Evolutionary conservation across 2,329 filamentous ascomycete genomes (phyloP).

Genomic region (Ophiosphaerella herpotricha): DNA sequence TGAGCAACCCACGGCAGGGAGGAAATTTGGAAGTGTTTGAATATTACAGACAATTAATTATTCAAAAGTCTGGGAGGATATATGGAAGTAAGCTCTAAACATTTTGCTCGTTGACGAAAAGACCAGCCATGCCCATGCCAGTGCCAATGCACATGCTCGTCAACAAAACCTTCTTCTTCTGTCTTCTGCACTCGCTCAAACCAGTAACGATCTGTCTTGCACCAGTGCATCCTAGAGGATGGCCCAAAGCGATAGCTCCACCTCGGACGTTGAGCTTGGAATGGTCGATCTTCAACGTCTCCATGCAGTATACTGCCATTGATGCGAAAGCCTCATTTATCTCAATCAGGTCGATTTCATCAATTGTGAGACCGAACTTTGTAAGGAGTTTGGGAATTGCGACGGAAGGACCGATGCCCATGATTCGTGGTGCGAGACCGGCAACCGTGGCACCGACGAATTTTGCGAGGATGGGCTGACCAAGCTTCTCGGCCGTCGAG

Average conservation of each 20-base stretch:
- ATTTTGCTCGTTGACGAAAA: conserved; percentile 67
- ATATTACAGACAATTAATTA: not conserved
- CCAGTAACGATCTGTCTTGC: conserved; percentile 86
- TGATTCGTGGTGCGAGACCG: conserved; percentile 88
- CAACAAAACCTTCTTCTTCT: conserved; percentile 87
- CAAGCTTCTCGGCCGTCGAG: conserved; percentile 81
- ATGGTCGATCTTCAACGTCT: conserved; percentile 68
- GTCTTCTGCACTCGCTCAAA: conserved; percentile 79
- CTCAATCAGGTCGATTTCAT: conserved; percentile 88
- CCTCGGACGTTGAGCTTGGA: conserved; percentile 81
- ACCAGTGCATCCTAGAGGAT: conserved; percentile 80
- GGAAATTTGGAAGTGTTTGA: not conserved
- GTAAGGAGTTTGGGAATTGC: conserved; percentile 79
- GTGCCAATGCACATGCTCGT: conserved; percentile 87
- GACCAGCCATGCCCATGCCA: conserved; percentile 68
- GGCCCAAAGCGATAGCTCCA: conserved; percentile 81
- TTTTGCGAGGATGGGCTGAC: conserved; percentile 91
- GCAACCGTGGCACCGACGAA: conserved; percentile 91
- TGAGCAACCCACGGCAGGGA: no score
- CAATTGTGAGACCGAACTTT: conserved; percentile 76
- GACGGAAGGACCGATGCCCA: conserved; percentile 85
- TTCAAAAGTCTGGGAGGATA: not conserved
- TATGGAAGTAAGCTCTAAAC: conserved; percentile 4
- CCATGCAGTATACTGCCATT: conserved; percentile 92
- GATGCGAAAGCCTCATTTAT: conserved; percentile 97